Conservation (phyloP, 208 protist species). For the Vickermania ingenoplastis region DNA sequence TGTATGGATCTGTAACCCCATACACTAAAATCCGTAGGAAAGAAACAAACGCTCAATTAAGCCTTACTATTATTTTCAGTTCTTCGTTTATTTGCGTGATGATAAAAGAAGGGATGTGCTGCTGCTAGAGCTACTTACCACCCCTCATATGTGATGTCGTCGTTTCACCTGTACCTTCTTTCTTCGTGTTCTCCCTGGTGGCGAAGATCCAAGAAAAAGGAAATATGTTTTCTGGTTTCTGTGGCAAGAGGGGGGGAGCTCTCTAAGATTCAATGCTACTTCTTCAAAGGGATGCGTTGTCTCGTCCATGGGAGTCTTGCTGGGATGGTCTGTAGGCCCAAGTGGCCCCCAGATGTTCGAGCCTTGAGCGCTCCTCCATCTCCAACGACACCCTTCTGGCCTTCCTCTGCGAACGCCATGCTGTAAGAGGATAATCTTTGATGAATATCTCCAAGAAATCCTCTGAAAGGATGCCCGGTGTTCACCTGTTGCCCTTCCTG, state of each 20-base stretch:
- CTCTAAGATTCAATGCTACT: too few relatives aligned
- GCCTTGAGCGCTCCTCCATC: conserved; percentile 29
- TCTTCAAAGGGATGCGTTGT: too few relatives aligned
- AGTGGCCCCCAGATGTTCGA: conserved; percentile 34
- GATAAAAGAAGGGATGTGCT: too few relatives aligned
- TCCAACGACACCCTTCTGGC: conserved; percentile 19
- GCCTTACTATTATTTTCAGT: neutral
- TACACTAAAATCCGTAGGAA: neutral
- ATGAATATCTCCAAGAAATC: conserved; percentile 52
- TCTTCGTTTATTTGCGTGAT: too few relatives aligned
- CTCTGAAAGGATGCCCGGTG: conserved; percentile 16
- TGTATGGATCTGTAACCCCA: neutral
- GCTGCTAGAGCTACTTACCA: too few relatives aligned
- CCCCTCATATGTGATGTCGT: too few relatives aligned
- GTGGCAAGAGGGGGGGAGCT: too few relatives aligned
- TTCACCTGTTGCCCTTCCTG: conserved; percentile 1
- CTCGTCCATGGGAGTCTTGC: conserved; percentile 59
- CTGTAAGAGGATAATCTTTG: conserved; percentile 34
- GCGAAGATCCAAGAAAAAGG: too few relatives aligned
- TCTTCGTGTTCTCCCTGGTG: too few relatives aligned
- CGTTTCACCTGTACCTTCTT: too few relatives aligned
- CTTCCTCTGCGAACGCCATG: conserved; percentile 17
- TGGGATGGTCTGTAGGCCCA: conserved; percentile 49
- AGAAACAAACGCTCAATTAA: neutral
- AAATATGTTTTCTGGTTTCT: too few relatives aligned